A percentile compares a stretch with the other conserved stretches of the same genome.
Evolutionary conservation across 805 yeast species (phyloP).

Genomic region (Hanseniaspora occidentalis): DNA sequence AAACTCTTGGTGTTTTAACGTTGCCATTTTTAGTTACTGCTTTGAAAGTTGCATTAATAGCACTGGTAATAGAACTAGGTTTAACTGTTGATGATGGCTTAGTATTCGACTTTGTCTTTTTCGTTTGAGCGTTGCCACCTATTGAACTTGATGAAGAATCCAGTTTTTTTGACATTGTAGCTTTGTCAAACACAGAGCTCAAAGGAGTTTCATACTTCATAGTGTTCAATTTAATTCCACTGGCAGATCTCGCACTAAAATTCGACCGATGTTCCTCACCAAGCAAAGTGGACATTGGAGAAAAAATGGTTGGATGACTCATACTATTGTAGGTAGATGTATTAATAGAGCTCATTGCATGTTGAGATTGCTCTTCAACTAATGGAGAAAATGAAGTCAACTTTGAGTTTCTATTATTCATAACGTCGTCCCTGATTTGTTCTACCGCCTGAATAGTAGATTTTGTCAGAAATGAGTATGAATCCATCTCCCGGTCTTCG

Average conservation of each 20-base stretch:
- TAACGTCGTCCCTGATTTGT: constrained; percentile 4
- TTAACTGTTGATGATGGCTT: too few relatives aligned
- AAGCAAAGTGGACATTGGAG: neutral
- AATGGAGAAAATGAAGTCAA: constrained; percentile 4
- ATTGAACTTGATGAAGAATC: too few relatives aligned
- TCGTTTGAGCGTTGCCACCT: too few relatives aligned
- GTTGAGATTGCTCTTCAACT: neutral
- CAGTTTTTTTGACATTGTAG: too few relatives aligned
- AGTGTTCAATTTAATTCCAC: neutral
- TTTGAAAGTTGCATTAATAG: neutral
- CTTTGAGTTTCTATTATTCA: constrained; percentile 1
- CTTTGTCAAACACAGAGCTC: too few relatives aligned
- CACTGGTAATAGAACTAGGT: neutral
- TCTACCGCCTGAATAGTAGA: constrained; percentile 5
- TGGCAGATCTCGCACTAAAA: neutral
- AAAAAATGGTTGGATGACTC: neutral
- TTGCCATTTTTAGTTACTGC: neutral
- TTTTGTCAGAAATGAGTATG: constrained; percentile 1
- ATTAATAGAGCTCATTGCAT: neutral
- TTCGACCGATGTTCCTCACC: too few relatives aligned
- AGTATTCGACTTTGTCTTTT: too few relatives aligned
- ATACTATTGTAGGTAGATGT: neutral
- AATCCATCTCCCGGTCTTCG: neutral
- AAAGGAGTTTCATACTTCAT: too few relatives aligned
- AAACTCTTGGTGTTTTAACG: neutral